phyloP scores from a whole-genome alignment of 2,329 filamentous ascomycete species.

The Epichloe typhina region DNA sequence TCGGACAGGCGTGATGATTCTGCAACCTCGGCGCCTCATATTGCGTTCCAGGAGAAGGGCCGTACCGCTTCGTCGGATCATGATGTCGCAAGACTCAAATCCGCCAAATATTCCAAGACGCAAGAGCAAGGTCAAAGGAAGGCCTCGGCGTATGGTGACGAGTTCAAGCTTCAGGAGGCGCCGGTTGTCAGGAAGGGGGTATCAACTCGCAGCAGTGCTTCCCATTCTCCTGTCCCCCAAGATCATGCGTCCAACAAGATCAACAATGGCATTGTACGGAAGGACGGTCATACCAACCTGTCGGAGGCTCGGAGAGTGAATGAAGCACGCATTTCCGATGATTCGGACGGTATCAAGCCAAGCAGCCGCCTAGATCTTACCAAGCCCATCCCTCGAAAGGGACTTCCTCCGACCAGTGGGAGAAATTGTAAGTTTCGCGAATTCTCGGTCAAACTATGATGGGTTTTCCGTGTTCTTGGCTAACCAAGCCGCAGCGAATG shows the following conservation, averaged over 20 bases:
- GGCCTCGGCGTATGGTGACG: slow-evolving; percentile 22
- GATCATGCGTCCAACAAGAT: slow-evolving; percentile 22
- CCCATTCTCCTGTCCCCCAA: slow-evolving; percentile 26
- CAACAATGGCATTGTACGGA: slow-evolving; percentile 19
- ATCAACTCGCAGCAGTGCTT: slow-evolving; percentile 28
- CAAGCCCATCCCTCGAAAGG: slow-evolving; percentile 51
- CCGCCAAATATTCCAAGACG: slow-evolving; percentile 34
- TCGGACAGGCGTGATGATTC: slow-evolving; percentile 36
- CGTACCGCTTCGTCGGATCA: slow-evolving; percentile 45
- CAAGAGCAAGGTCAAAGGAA: slow-evolving; percentile 14
- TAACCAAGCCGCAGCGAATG: slow-evolving; percentile 2
- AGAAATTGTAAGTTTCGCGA: slow-evolving; percentile 28
- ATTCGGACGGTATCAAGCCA: slow-evolving; percentile 32
- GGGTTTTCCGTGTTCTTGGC: not conserved
- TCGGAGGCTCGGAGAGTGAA: slow-evolving; percentile 23
- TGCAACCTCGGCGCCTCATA: slow-evolving; percentile 62
- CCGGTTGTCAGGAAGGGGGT: slow-evolving; percentile 47
- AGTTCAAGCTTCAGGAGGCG: slow-evolving; percentile 71
- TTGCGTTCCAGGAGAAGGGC: slow-evolving; percentile 78
- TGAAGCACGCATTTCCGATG: slow-evolving; percentile 43
- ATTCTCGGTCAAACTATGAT: not conserved
- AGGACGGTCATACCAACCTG: slow-evolving; percentile 11
- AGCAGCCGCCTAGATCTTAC: slow-evolving; percentile 26
- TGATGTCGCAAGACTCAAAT: slow-evolving; percentile 39
- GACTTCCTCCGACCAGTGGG: slow-evolving; percentile 31